Conservation (phyloP, 2,329 filamentous ascomycete species). For the Neonectria ditissima region DNA sequence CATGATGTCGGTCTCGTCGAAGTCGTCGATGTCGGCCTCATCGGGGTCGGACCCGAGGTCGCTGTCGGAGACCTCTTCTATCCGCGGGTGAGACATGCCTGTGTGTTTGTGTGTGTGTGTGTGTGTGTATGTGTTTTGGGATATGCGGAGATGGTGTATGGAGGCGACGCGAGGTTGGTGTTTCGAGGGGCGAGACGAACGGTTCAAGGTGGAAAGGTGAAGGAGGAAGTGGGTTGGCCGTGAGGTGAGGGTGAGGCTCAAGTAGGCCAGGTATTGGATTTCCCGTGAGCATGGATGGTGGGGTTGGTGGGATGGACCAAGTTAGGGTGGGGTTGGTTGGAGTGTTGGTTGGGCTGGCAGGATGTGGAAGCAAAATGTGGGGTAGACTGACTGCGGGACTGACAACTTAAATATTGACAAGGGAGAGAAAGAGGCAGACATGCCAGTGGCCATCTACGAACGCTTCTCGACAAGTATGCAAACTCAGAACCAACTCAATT, state of each 20-base stretch:
- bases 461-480: too few species aligned
- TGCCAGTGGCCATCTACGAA: too few species aligned
- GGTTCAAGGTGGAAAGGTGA: constrained; percentile 5
- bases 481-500: background rate
- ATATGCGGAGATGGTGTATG: background rate
- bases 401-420: too few species aligned
- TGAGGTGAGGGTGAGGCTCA: constrained; percentile 26
- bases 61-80: constrained; percentile 92
- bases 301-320: constrained; percentile 18
- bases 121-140: constrained; percentile 5
- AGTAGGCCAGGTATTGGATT: constrained; percentile 29
- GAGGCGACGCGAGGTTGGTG: background rate
- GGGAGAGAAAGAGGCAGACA: too few species aligned
- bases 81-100: constrained; percentile 81
- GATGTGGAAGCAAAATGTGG: constrained; percentile 15
- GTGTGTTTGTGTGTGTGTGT: background rate
- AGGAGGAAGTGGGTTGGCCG: background rate
- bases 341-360: background rate
- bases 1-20: constrained; percentile 68
- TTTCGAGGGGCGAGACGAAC: background rate
- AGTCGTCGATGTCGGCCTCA: constrained; percentile 82
- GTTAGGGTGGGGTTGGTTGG: constrained; percentile 8
- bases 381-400: too few species aligned
- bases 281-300: constrained; percentile 20
- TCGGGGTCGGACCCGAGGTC: constrained; percentile 86